phyloP scores from a whole-genome alignment of 139 green algal species.

The Zygnema circumcarinatum region DNA sequence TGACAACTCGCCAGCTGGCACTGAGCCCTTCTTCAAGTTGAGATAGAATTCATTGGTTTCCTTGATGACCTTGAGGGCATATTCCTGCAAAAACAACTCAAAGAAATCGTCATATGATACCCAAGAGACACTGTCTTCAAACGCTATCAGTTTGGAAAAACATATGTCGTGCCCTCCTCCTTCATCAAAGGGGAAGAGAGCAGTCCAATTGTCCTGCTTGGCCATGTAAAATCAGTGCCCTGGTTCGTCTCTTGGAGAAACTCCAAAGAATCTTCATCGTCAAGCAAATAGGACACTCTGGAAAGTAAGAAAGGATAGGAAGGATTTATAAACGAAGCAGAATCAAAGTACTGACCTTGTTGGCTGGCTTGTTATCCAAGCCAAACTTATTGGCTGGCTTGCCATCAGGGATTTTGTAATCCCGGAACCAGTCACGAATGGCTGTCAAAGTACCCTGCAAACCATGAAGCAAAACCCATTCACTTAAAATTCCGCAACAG shows the following conservation, averaged over 20 bases:
- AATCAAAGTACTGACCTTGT: constrained; percentile 29
- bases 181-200: background rate
- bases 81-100: constrained; percentile 27
- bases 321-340: too few relatives aligned
- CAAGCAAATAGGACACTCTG: too few relatives aligned
- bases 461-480: too few relatives aligned
- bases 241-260: background rate
- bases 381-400: constrained; percentile 95
- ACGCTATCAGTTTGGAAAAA: background rate
- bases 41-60: constrained; percentile 57
- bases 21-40: constrained; percentile 42
- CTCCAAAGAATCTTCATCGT: background rate
- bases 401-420: constrained; percentile 99
- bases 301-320: too few relatives aligned
- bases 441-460: constrained; percentile 86
- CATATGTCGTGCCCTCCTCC: too few relatives aligned
- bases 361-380: constrained; percentile 79
- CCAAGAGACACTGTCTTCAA: background rate
- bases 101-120: constrained; percentile 6
- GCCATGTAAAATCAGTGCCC: background rate
- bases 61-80: constrained; percentile 55
- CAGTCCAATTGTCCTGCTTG: background rate
- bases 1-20: constrained; percentile 27
- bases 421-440: constrained; percentile 94
- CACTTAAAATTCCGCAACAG: too few relatives aligned